Base-by-base conservation (phyloP, 2,329 filamentous ascomycete species). In the Penicillium sp. region DNA sequence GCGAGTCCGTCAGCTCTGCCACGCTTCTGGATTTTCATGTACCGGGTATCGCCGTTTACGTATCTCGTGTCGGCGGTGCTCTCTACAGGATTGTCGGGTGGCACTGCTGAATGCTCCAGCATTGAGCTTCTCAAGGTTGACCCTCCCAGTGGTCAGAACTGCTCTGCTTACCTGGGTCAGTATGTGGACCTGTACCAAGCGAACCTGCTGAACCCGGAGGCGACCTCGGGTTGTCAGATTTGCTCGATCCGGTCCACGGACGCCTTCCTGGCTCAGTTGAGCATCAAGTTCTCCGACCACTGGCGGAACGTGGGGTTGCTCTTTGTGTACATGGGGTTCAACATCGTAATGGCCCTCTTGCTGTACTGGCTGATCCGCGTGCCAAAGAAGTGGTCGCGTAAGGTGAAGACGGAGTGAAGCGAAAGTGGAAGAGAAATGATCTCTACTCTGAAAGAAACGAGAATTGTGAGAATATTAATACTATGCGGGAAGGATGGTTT, bases 11-110 rank as follows among this genome's bases (percentile, higher is more conserved):
- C 71, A 3, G 81, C 82, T 0, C 80, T 92, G 1, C 89, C 90
- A 0, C 83, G 86, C 0, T 92, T 92, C 79, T 93, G 90, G 90
- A 86, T 87, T 63, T 92, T 91, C 79, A 92, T 92, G 89, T 90
- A 91, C 75, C 83, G 86, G 28, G 81, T 87, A 12, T 87, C 84
- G 0, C 88, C 88, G 0, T 88, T 91, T 62, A 90, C 87, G 0
- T 91, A 91, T 57, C 76, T 82, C 4, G 79, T 82, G 4, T 76
- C 78, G n/a, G 72, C 77, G 2, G 73, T 83, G 17, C 63, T 78
- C 9, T 73, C 76, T 0, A 75, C 73, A 0, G 78, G 78, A 0
- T 51, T 79, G 1, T 61, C 73, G 0, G 71, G 71, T 2, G 68
- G 72, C 2, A 59, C 64, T 0, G 73, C 78, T 9, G 24, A 68